Evolutionary conservation across 1,284 basidiomycete species (phyloP).

Genomic region (Sporisorium exsertum): DNA sequence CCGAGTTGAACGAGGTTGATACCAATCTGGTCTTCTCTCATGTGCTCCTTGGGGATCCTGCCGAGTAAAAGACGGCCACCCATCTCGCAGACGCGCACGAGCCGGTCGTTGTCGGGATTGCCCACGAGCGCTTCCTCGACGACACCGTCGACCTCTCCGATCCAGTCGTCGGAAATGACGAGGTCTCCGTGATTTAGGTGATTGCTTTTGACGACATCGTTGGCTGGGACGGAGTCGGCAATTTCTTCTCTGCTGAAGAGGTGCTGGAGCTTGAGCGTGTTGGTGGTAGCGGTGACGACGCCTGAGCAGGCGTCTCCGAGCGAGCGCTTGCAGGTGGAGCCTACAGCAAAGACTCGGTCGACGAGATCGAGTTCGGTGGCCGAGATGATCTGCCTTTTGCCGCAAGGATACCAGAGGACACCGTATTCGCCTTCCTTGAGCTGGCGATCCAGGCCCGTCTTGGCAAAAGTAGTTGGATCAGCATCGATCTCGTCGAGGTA

Average conservation of each 20-base stretch:
- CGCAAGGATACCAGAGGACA: slow-evolving; percentile 77
- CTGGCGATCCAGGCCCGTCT: slow-evolving; percentile 75
- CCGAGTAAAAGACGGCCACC: slow-evolving; percentile 38
- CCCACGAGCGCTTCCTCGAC: slow-evolving; percentile 84
- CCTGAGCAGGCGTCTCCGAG: slow-evolving; percentile 81
- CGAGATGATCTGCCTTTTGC: slow-evolving; percentile 71
- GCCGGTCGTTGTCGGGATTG: slow-evolving; percentile 71
- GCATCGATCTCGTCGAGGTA: slow-evolving; percentile 44
- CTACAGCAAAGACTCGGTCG: slow-evolving; percentile 81
- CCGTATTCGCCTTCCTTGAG: slow-evolving; percentile 83
- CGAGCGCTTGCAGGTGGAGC: slow-evolving; percentile 85
- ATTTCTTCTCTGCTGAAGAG: slow-evolving; percentile 77
- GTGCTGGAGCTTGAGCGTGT: slow-evolving; percentile 79
- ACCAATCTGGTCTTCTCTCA: slow-evolving; percentile 69
- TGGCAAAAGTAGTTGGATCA: slow-evolving; percentile 22
- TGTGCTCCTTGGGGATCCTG: slow-evolving; percentile 39
- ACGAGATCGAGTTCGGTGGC: slow-evolving; percentile 80
- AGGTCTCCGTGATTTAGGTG: slow-evolving; percentile 71
- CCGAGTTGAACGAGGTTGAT: slow-evolving; percentile 69
- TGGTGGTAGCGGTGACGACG: slow-evolving; percentile 77
- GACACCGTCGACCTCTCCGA: slow-evolving; percentile 79
- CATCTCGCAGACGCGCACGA: slow-evolving; percentile 39
- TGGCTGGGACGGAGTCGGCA: slow-evolving; percentile 76
- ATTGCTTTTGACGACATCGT: slow-evolving; percentile 72
- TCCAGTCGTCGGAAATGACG: slow-evolving; percentile 81